Percentiles rank a stretch among this genome's conserved stretches.
Conservation (phyloP, 2,329 filamentous ascomycete species). For the Paecilomyces dactylethromorphus region DNA sequence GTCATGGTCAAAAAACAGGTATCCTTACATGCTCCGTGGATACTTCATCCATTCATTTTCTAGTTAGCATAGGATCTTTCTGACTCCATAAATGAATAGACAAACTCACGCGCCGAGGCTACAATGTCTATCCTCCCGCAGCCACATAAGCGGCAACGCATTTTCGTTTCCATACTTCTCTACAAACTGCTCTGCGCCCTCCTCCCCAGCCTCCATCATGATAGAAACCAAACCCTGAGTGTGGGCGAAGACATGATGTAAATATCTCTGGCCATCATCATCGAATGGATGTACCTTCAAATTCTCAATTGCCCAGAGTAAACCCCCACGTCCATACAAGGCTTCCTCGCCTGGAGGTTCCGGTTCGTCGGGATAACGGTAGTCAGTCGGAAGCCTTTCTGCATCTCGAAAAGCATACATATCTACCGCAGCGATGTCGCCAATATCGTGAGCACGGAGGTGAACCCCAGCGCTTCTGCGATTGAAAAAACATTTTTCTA, state of each 20-base stretch:
- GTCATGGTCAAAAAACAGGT: neutral
- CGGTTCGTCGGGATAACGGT: neutral
- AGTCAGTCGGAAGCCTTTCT: neutral
- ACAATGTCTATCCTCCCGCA: constrained; percentile 29
- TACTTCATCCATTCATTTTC: constrained; percentile 3
- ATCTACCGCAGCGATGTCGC: constrained; percentile 22
- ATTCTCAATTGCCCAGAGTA: constrained; percentile 31
- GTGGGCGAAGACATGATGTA: constrained; percentile 15
- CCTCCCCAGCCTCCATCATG: constrained; percentile 27
- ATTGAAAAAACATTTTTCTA: neutral
- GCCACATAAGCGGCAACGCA: constrained; percentile 35
- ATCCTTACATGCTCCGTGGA: constrained; percentile 16
- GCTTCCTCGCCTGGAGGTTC: constrained; percentile 30
- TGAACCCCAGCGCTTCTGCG: neutral
- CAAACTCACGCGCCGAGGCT: constrained; percentile 31
- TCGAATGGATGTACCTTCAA: constrained; percentile 21
- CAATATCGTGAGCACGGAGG: neutral
- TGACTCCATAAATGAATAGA: neutral
- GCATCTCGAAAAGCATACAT: neutral
- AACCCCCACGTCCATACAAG: constrained; percentile 31
- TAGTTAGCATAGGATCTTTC: neutral
- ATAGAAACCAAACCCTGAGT: constrained; percentile 25
- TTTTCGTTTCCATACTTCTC: constrained; percentile 22
- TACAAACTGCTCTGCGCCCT: constrained; percentile 23
- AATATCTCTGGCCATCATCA: constrained; percentile 13